phyloP scores from a whole-genome alignment of 495 filamentous ascomycete genomes.

The Talaromyces proteolyticus region DNA sequence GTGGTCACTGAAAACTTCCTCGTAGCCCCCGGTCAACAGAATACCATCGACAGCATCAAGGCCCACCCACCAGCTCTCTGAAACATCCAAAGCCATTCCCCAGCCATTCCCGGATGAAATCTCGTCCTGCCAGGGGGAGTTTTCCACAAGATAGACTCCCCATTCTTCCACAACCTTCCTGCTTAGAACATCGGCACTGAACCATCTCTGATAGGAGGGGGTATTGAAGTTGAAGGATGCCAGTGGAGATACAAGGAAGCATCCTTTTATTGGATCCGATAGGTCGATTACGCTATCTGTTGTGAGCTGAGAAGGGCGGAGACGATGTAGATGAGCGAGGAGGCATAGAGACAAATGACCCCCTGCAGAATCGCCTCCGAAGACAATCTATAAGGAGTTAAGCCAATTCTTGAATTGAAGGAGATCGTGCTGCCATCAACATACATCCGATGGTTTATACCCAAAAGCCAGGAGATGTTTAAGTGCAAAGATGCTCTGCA shows the following conservation, averaged over 20 bases:
- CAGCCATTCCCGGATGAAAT: constrained; percentile 13
- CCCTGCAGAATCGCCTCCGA: constrained; percentile 20
- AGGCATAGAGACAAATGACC: constrained; percentile 17
- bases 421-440: background rate
- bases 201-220: constrained; percentile 9
- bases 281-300: background rate
- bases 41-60: constrained; percentile 12
- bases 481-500: constrained; percentile 11
- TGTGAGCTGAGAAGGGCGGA: background rate
- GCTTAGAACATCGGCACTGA: constrained; percentile 15
- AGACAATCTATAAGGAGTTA: constrained; percentile 7
- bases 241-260: constrained; percentile 19
- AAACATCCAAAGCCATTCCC: constrained; percentile 19
- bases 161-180: constrained; percentile 11
- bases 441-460: constrained; percentile 12
- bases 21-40: constrained; percentile 14
- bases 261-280: constrained; percentile 10
- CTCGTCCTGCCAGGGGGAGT: constrained; percentile 16
- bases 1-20: constrained; percentile 20
- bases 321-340: constrained; percentile 12
- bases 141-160: constrained; percentile 9
- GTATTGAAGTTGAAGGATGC: constrained; percentile 12
- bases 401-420: background rate
- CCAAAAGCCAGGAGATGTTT: constrained; percentile 12
- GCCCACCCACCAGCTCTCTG: constrained; percentile 15